Percentiles rank a stretch among this genome's conserved stretches.
Evolutionary conservation across 2,329 filamentous ascomycete genomes (phyloP).

Genomic region (Leptographium radiaticola): DNA sequence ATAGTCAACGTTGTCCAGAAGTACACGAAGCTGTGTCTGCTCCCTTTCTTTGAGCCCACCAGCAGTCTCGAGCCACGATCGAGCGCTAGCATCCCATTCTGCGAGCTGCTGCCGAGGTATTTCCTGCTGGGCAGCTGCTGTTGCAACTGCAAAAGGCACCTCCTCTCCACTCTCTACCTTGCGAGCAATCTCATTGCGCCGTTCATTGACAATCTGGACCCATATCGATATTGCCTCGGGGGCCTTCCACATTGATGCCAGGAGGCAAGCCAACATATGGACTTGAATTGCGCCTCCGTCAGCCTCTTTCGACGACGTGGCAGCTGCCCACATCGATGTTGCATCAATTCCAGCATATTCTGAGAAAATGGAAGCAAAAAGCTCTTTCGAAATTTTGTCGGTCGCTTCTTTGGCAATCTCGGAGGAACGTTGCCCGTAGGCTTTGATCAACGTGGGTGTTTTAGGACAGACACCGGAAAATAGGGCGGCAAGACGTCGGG

Average conservation of each 20-base stretch:
- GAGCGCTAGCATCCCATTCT: conserved; percentile 19
- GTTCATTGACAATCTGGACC: conserved; percentile 16
- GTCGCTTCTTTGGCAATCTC: conserved; percentile 15
- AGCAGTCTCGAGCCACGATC: conserved; percentile 19
- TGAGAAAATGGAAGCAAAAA: conserved; percentile 12
- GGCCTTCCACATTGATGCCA: conserved; percentile 15
- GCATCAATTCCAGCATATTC: conserved; percentile 15
- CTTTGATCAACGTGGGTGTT: conserved; percentile 19
- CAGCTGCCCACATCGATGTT: conserved; percentile 15
- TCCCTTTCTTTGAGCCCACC: conserved; percentile 13
- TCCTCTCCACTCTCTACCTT: not conserved
- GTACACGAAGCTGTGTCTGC: conserved; percentile 14
- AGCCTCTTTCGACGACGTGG: conserved; percentile 5
- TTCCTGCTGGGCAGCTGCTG: conserved; percentile 9
- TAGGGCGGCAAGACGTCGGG: conserved; percentile 24
- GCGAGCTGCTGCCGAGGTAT: conserved; percentile 14
- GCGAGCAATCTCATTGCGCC: not conserved
- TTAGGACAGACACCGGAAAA: conserved; percentile 21
- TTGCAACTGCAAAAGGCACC: not conserved
- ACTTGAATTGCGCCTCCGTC: conserved; percentile 15
- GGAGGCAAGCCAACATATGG: conserved; percentile 21
- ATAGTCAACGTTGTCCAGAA: conserved; percentile 12
- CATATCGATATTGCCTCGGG: conserved; percentile 18
- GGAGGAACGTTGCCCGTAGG: conserved; percentile 21
- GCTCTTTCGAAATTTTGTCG: not conserved